Percentiles rank a stretch among this genome's conserved stretches.
phyloP scores from a whole-genome alignment of 2,329 filamentous ascomycete genomes.

The Tolypocladium tundrense region DNA sequence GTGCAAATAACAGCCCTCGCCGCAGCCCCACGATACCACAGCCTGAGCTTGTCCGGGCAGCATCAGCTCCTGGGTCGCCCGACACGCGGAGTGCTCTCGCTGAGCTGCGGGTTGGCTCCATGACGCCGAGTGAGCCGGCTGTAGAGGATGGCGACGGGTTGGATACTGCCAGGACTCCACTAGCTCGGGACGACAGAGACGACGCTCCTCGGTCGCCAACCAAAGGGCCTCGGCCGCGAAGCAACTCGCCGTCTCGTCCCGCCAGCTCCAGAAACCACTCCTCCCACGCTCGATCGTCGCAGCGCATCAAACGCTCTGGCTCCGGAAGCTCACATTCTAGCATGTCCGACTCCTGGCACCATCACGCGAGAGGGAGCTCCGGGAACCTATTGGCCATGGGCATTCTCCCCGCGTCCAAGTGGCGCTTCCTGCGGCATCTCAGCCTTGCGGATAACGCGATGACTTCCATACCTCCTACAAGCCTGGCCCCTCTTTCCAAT shows the following conservation, averaged over 20 bases:
- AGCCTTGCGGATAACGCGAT: constrained; percentile 87
- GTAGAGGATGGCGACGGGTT: constrained; percentile 28
- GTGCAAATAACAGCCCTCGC: constrained; percentile 43
- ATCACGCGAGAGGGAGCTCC: constrained; percentile 58
- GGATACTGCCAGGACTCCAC: constrained; percentile 26
- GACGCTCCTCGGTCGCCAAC: constrained; percentile 29
- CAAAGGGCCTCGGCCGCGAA: constrained; percentile 50
- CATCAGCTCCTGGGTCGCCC: constrained; percentile 57
- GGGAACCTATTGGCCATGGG: constrained; percentile 66
- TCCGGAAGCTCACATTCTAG: constrained; percentile 90
- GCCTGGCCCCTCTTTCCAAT: constrained; percentile 72
- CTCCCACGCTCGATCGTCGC: constrained; percentile 53
- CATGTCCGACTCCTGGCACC: constrained; percentile 52
- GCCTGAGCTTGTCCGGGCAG: constrained; percentile 56
- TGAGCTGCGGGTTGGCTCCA: constrained; percentile 50
- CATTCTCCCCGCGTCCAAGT: constrained; percentile 74
- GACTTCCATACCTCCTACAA: constrained; percentile 64
- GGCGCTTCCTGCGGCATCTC: constrained; percentile 87
- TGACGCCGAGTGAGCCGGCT: constrained; percentile 40
- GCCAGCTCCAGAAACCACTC: constrained; percentile 63
- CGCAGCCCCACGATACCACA: constrained; percentile 54
- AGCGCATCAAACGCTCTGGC: constrained; percentile 75
- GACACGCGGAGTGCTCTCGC: constrained; percentile 35
- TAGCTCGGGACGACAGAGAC: constrained; percentile 37
- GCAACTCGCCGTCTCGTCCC: constrained; percentile 72